Percentiles rank a stretch among this genome's conserved stretches.
phyloP scores from a whole-genome alignment of 2,329 filamentous ascomycete genomes.

The Tolypocladium ovalisporum region DNA sequence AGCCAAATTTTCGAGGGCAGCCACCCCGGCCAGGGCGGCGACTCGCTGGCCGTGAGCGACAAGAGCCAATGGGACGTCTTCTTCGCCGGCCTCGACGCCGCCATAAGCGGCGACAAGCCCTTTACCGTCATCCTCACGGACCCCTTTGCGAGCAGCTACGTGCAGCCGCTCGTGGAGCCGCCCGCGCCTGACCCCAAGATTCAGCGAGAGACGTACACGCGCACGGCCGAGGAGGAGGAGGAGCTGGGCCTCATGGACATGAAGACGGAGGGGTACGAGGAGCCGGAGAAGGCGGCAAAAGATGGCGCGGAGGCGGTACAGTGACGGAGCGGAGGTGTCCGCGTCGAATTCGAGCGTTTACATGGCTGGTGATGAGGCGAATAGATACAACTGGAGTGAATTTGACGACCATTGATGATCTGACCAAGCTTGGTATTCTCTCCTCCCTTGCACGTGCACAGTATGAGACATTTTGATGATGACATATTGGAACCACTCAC shows the following conservation, averaged over 20 bases:
- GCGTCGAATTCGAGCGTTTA: not conserved
- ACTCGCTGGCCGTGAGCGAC: constrained; percentile 59
- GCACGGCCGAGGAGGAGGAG: constrained; percentile 88
- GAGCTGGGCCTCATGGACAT: constrained; percentile 86
- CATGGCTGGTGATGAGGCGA: not conserved
- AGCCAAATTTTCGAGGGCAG: constrained; percentile 78
- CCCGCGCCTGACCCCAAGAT: constrained; percentile 65
- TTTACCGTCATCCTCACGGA: constrained; percentile 81
- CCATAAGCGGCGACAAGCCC: constrained; percentile 67
- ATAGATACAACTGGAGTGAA: not conserved
- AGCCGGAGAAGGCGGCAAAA: constrained; percentile 21
- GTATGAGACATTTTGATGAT: not conserved
- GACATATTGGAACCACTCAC: not conserved
- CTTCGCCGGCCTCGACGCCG: constrained; percentile 64
- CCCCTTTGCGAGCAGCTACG: constrained; percentile 84
- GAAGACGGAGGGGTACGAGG: constrained; percentile 76
- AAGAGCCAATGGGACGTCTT: constrained; percentile 70
- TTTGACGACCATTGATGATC: not conserved
- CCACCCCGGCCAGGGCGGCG: constrained; percentile 50
- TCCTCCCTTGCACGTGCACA: not conserved
- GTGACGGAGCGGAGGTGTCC: not conserved
- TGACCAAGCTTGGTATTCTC: not conserved
- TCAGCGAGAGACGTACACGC: constrained; percentile 67
- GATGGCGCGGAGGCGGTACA: constrained; percentile 8
- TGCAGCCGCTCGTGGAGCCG: constrained; percentile 79